Evolutionary conservation across 306 rosid genomes (phyloP).

Genomic region (Crataegus laevigata): DNA sequence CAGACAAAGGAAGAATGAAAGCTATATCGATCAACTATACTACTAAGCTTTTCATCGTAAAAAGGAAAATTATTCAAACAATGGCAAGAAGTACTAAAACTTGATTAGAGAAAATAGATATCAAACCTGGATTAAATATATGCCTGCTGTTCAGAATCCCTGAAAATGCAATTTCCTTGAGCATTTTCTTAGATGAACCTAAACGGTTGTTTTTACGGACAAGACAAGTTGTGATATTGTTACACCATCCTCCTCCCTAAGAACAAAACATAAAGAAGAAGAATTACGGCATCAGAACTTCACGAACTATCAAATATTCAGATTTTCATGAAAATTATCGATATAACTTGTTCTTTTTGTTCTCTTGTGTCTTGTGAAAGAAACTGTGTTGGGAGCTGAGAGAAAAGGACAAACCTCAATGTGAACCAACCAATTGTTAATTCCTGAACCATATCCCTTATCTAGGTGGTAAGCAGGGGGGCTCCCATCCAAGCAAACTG

Average conservation of each 20-base stretch:
- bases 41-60: background rate
- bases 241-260: constrained; percentile 99
- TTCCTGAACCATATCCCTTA: constrained; percentile 69
- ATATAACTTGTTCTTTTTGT: background rate
- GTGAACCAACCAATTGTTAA: constrained; percentile 71
- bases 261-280: constrained; percentile 2
- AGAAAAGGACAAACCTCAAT: constrained; percentile 65
- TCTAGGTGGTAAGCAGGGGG: constrained; percentile 89
- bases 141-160: constrained; percentile 52
- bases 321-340: background rate
- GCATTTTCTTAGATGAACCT: constrained; percentile 83
- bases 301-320: background rate
- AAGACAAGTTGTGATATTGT: constrained; percentile 78
- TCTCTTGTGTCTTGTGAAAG: background rate
- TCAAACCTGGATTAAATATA: constrained; percentile 71
- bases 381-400: background rate
- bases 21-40: background rate
- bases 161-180: constrained; percentile 52
- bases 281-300: background rate
- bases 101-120: background rate
- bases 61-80: too few species aligned
- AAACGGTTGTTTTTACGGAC: constrained; percentile 59
- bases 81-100: too few species aligned
- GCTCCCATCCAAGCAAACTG: constrained; percentile 97
- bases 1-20: background rate